Conservation (phyloP, 2,329 filamentous ascomycete species). For the Akanthomyces muscarius region DNA sequence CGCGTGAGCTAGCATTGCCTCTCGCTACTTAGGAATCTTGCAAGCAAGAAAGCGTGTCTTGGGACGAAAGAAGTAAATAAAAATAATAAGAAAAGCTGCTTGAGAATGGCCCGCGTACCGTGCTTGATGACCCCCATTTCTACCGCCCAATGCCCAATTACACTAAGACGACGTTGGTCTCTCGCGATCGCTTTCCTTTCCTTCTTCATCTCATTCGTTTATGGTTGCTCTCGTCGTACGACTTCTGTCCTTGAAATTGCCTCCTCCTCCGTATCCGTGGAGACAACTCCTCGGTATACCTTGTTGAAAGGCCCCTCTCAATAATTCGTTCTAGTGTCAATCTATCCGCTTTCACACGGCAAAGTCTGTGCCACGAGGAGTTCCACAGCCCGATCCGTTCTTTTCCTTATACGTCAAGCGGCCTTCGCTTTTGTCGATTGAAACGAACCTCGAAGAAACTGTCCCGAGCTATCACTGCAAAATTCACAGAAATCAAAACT, state of each 20-base stretch:
- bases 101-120: neutral
- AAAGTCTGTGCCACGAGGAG: neutral
- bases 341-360: neutral
- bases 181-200: neutral
- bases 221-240: constrained; percentile 8
- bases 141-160: neutral
- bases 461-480: neutral
- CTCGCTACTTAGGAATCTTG: constrained; percentile 8
- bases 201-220: neutral
- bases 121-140: neutral
- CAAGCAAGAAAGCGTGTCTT: constrained; percentile 11
- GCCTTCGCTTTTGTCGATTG: neutral
- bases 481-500: neutral
- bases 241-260: neutral
- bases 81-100: neutral
- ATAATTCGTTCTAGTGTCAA: neutral
- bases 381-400: neutral
- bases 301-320: neutral
- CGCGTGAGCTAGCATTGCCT: constrained; percentile 6
- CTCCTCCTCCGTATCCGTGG: constrained; percentile 3
- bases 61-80: constrained; percentile 1
- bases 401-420: neutral
- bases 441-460: neutral
- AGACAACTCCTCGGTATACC: neutral
- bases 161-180: neutral